These are phyloP conservation scores for Cystobasidium onofrii DNA, from an alignment of 768 basidiomycete species.

Conservation along the genomic window DNA sequence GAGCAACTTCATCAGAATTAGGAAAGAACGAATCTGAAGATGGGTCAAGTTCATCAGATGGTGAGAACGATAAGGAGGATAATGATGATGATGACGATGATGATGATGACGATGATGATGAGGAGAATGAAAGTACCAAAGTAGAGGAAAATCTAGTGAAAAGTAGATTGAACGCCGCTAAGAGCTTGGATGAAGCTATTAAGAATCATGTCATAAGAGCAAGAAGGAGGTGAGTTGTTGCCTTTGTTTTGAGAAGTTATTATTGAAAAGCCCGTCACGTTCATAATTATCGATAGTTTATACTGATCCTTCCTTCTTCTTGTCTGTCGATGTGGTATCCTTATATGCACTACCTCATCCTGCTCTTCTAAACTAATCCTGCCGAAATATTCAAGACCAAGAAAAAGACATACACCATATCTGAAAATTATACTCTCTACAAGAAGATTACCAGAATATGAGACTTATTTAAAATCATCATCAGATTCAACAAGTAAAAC, in stretches of 20 bases:
- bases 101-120: not conserved
- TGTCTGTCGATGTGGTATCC: too few relatives aligned
- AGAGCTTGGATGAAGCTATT: conserved; percentile 14
- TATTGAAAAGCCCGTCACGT: too few relatives aligned
- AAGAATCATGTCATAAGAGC: conserved; percentile 1
- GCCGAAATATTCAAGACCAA: too few relatives aligned
- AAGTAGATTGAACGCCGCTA: not conserved
- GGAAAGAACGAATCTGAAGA: not conserved
- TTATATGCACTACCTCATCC: too few relatives aligned
- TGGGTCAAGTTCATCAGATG: not conserved
- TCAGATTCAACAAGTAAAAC: not conserved
- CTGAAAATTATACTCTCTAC: conserved; percentile 17
- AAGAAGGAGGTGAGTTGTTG: conserved; percentile 24
- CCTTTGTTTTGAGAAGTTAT: too few relatives aligned
- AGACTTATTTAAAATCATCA: not conserved
- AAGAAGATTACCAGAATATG: not conserved
- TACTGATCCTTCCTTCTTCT: too few relatives aligned
- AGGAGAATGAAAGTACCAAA: not conserved
- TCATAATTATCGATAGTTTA: too few relatives aligned
- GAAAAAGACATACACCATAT: conserved; percentile 19
- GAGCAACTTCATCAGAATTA: not conserved
- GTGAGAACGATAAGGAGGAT: too few relatives aligned
- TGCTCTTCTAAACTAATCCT: too few relatives aligned
- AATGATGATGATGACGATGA: too few relatives aligned
- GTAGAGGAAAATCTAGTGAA: not conserved